A percentile compares a stretch with the other conserved stretches of the same genome.
Evolutionary conservation across 2,329 filamentous ascomycete genomes (phyloP).

Genomic region (Mollisiaceae sp.): DNA sequence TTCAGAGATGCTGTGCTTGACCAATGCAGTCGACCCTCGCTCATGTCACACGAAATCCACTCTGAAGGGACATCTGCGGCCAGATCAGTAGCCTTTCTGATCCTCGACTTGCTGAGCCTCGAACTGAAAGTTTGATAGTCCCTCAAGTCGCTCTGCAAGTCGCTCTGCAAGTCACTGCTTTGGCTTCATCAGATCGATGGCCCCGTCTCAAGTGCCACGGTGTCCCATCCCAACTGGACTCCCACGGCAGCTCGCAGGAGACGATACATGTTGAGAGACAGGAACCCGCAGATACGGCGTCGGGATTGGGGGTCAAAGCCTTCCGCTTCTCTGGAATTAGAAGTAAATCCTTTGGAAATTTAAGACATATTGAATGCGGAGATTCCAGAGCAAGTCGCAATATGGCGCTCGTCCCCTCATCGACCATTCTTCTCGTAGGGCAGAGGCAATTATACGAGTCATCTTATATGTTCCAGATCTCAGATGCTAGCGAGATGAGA

Average conservation of each 20-base stretch:
- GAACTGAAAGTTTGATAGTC: too few species aligned
- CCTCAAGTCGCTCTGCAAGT: background rate
- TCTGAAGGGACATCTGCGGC: background rate
- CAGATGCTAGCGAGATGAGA: constrained; percentile 7
- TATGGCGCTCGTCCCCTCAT: background rate
- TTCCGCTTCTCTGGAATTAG: background rate
- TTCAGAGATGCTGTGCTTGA: background rate
- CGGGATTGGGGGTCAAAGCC: background rate
- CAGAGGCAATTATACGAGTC: background rate
- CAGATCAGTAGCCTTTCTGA: background rate
- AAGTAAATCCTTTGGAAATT: background rate
- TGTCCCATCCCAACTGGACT: background rate
- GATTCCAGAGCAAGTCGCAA: background rate
- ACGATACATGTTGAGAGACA: background rate
- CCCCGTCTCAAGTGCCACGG: background rate
- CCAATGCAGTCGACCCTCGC: background rate
- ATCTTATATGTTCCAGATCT: constrained; percentile 7
- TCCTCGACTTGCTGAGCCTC: too few species aligned
- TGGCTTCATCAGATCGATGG: background rate
- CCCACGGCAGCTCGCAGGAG: background rate
- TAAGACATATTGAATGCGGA: background rate
- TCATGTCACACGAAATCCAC: background rate
- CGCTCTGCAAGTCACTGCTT: background rate
- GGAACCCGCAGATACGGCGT: background rate
- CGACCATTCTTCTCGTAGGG: constrained; percentile 4